Evolutionary conservation across 2,329 filamentous ascomycete species (phyloP), one percentile per base, ranked within the genome.

Genomic region (Aspergillus unguis): DNA sequence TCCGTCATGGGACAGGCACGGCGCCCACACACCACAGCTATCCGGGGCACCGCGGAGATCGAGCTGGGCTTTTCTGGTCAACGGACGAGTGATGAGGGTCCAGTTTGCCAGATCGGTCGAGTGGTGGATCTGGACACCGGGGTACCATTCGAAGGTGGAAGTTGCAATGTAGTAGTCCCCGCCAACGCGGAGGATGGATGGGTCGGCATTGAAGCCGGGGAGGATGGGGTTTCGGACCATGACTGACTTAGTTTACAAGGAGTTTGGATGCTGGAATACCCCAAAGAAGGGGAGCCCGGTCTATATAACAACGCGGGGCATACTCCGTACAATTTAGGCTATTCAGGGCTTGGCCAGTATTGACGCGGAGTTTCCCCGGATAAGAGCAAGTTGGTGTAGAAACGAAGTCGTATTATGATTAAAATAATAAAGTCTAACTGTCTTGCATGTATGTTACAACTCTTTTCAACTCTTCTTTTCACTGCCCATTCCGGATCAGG

Each of bases 71-170:
- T 52, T 49, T 5, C 62, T 56, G 25, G 56, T 63, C 26, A 66
- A 52, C 4, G 61, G 58, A 51, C 62, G 64, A 3, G 52, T 52
- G 27, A 65, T 53, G 7, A 72, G 62, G 2, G 62, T 59, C 70
- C 71, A 73, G 36, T 67, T 67, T 9, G 66, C 58, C 26, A 75
- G 59, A 50, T 75, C 72, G 28, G 68, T 78, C 6, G 78, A 81
- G n/a, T 79, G 73, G 58, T 84, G 82, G 53, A 85, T 80, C 33
- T 80, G 78, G 11, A 80, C 77, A 9, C 81, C 80, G 0, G 81
- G 82, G 53, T 79, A 84, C 64, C 75, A 81, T 61, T 84, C 81
- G 48, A 85, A 85, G 0, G 80, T 81, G 0, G 81, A 84, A 7
- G 80, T 84, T 40, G 77, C 79, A 25, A 85, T 74, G 62, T 80